Evolutionary conservation across 1,139 yeast species (phyloP), one percentile per base, ranked within the genome.

Genomic region (Diutina mesorugosa): DNA sequence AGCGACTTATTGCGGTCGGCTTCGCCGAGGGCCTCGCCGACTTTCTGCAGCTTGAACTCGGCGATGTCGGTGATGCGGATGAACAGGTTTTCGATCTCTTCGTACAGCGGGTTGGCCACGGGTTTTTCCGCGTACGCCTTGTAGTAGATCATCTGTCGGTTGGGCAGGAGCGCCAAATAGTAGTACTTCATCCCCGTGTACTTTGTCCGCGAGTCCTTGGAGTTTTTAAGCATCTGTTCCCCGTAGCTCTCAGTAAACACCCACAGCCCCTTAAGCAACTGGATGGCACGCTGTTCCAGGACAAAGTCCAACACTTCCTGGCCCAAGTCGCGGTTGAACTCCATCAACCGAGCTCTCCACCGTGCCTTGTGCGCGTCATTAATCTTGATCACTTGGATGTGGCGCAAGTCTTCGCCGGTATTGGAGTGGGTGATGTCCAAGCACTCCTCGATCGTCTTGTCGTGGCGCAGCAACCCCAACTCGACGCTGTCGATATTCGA

Each of bases 201-300:
- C 55, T 61, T 64, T 2, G 69, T 69, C 65, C 61, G 65, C 64
- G 47, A 4, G 6, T 50, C 53, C 28, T 67, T 69, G 16, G 64
- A 65, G 29, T 68, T 66, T 30, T 68, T 67, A 29, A 73, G 66
- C 52, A 74, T 60, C 41, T 62, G 63, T 57, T 79, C 82, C 1
- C 83, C 76, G 55, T 90, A 90, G 57, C 76, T 72, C 56, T 83
- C 87, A 3, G 85, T 78, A 63, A 76, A 84, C n/a, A 87, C 93
- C 96, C 96, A 89, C 2, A 89, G 80, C 4, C 97, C 96, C 62
- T 81, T 82, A 51, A 89, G 80, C 56, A 90, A 69, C 64, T 84
- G 84, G 57, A 86, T 71, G 53, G 86, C 82, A 62, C 95, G 76
- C 68, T 88, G 95, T 65, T 87, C 93, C 59, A 81, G 77, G n/a